Base-by-base conservation (phyloP, 2,329 filamentous ascomycete species). In the Sporothrix variecibatus region DNA sequence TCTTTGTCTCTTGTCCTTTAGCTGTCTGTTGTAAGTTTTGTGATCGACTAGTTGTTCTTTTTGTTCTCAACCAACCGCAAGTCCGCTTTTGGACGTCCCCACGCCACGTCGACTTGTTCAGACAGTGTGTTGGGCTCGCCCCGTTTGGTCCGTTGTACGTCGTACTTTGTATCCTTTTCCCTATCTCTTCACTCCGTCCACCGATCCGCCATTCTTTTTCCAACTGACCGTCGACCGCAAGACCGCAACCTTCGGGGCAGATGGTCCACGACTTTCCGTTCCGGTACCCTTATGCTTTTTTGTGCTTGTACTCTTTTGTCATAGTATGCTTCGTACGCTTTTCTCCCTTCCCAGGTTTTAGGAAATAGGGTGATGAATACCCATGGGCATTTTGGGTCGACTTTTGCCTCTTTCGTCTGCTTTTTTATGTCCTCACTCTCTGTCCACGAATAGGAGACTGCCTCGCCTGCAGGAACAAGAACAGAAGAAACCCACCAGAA, bases 41-140 rank as follows among this genome's bases (percentile, higher is more conserved):
- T 46, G 65, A 26, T 7, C n/a, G 34, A 9, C 26, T 20, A 34
- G 15, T n/a, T 17, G 6, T 68, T 68, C 26, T 9, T 68, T 34
- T 34, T 26, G 40, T 34, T 68, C 17, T 51, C 65, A 68, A 34
- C 65, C 65, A 68, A 68, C 43, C 26, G 43, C 43, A 51, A 34
- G 65, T 46, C 43, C 65, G 65, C 43, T 68, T 34, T 51, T 51
- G 26, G 65, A 68, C 43, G 65, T 51, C 43, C 2, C 65, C 26
- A 68, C 43, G 65, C 62, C 62, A 67, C 43, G 23, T 49, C 43
- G 31, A 46, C 11, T 43, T 6, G 15, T 31, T 26, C 34, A 34
- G 34, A 34, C 34, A 9, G 56, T 67, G 2, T 67, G 64, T 49
- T 49, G 40, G 34, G 34, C 60, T 64, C 56, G 15, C 56, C n/a